Evolutionary conservation across 345 rosid genomes (phyloP).

Genomic region (Hibiscus tridactylites): DNA sequence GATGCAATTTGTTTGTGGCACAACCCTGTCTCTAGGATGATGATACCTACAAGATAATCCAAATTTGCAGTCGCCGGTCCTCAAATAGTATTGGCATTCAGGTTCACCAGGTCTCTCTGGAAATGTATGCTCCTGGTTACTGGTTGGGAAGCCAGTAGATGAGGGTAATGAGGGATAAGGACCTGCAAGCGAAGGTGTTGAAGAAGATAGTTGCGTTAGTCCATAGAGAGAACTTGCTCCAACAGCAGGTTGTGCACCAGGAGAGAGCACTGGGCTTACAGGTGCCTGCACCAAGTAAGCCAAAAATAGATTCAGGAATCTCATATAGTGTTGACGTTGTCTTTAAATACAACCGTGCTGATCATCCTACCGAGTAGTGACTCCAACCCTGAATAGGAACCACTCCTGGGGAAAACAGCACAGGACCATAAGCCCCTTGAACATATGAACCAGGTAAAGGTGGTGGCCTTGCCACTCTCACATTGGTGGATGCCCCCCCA

Average conservation of each 20-base stretch:
- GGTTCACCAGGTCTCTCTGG: slow-evolving; percentile 96
- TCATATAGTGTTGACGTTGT: not conserved
- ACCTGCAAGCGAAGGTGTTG: slow-evolving; percentile 56
- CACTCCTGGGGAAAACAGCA: slow-evolving; percentile 64
- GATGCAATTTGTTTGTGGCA: slow-evolving; percentile 49
- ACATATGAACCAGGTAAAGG: slow-evolving; percentile 64
- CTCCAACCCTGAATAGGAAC: slow-evolving; percentile 75
- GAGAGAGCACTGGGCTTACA: slow-evolving; percentile 76
- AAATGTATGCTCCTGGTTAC: slow-evolving; percentile 58
- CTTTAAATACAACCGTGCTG: slow-evolving; percentile 3
- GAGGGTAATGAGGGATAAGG: slow-evolving; percentile 43
- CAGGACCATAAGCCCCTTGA: slow-evolving; percentile 75
- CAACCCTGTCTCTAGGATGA: slow-evolving; percentile 69
- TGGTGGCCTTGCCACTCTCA: slow-evolving; percentile 67
- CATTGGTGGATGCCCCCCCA: slow-evolving; percentile 43
- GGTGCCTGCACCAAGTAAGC: slow-evolving; percentile 50
- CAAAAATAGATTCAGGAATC: slow-evolving; percentile 13
- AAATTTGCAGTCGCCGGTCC: slow-evolving; percentile 89
- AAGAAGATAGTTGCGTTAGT: slow-evolving; percentile 61
- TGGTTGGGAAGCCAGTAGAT: slow-evolving; percentile 41
- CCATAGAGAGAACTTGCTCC: slow-evolving; percentile 67
- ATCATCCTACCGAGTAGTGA: slow-evolving; percentile 64
- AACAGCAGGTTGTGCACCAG: slow-evolving; percentile 69
- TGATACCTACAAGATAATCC: slow-evolving; percentile 84
- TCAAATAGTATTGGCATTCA: slow-evolving; percentile 80